Conservation (phyloP, 176 grass and related monocot species). For the Saccharum officinarum region DNA sequence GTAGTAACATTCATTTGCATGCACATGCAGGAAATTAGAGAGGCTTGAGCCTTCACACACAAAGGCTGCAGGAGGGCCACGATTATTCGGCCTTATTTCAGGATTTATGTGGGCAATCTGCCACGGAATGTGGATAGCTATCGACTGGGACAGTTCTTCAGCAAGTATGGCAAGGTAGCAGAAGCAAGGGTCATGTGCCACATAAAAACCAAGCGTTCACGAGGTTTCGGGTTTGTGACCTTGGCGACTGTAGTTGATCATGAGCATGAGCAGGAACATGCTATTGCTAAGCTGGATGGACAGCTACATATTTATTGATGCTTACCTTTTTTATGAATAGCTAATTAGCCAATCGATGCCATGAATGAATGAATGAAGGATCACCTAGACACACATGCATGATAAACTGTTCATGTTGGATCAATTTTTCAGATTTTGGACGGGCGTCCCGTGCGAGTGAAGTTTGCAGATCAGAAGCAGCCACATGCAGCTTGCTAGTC, state of each 20-base stretch:
- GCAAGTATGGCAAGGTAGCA: neutral
- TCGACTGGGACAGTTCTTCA: neutral
- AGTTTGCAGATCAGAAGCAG: too few relatives aligned
- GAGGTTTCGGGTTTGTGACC: neutral
- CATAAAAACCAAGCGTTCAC: neutral
- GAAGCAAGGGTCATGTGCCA: neutral
- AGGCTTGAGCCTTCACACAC: neutral
- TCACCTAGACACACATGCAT: too few relatives aligned
- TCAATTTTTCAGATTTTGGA: too few relatives aligned
- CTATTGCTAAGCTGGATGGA: neutral
- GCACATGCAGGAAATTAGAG: neutral
- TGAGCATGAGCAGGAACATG: neutral
- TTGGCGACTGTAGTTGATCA: neutral
- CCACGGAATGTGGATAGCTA: neutral
- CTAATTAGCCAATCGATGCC: neutral
- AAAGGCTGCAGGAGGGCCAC: neutral
- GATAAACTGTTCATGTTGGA: too few relatives aligned
- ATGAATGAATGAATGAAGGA: too few relatives aligned
- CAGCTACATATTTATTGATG: neutral
- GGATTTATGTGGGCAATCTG: conserved; percentile 8
- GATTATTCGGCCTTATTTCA: neutral
- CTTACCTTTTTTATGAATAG: neutral
- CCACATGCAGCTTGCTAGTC: too few relatives aligned
- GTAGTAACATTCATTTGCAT: neutral
- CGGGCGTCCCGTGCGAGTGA: too few relatives aligned